Percentiles rank a stretch among this genome's conserved stretches.
Evolutionary conservation across 805 yeast genomes (phyloP).

Genomic region (Wickerhamomyces pijperi): DNA sequence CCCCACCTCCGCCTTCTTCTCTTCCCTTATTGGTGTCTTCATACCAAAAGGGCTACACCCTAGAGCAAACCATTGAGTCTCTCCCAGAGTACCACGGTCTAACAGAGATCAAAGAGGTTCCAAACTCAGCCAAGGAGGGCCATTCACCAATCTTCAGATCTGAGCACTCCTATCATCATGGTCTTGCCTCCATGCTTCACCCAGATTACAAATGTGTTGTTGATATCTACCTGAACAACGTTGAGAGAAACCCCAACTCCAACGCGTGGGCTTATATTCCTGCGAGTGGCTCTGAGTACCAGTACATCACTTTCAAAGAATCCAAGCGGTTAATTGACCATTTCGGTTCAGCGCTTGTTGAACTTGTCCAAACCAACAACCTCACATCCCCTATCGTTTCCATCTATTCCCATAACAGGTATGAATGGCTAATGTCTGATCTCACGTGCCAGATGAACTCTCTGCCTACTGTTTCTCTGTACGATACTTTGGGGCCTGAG

Average conservation of each 20-base stretch:
- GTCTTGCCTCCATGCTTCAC: not conserved
- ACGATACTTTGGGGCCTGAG: conserved; percentile 45
- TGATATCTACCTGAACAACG: not conserved
- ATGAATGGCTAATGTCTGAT: conserved; percentile 66
- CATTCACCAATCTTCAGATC: not conserved
- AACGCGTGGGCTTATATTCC: not conserved
- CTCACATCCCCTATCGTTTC: conserved; percentile 26
- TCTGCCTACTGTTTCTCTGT: conserved; percentile 37
- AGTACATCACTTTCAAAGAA: not conserved
- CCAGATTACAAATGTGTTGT: not conserved
- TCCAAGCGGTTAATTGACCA: not conserved
- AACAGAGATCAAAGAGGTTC: too few species aligned
- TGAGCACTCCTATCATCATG: not conserved
- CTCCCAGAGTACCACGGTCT: too few species aligned
- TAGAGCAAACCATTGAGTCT: too few species aligned
- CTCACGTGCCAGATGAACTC: conserved; percentile 29
- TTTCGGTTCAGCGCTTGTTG: not conserved
- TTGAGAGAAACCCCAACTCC: not conserved
- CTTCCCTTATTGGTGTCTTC: too few species aligned
- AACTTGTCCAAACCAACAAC: not conserved
- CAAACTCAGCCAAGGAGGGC: too few species aligned
- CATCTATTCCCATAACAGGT: conserved; percentile 42
- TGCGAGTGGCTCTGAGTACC: not conserved
- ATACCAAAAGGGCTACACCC: too few species aligned
- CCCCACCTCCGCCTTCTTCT: too few species aligned